A percentile compares a stretch with the other conserved stretches of the same genome.
These are phyloP conservation scores for Arthroderma sp. DNA, from an alignment of 2,329 filamentous ascomycete genomes.

Conservation along the genomic window DNA sequence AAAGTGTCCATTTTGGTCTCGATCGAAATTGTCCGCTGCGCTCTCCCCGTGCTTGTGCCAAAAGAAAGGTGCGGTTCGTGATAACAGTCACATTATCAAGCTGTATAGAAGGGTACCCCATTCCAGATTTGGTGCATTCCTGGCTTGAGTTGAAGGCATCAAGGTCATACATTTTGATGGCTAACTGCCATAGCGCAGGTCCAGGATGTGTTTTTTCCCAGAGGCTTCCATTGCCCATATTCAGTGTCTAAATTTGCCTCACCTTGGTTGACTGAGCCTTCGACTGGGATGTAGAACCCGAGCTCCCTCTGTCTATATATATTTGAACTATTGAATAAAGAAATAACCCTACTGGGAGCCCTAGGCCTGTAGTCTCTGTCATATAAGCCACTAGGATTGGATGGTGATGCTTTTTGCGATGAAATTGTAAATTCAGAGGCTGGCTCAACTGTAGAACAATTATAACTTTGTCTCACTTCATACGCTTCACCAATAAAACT, in stretches of 20 bases:
- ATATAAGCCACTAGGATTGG: too few species aligned
- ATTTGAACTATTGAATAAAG: background rate
- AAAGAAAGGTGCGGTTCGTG: conserved; percentile 5
- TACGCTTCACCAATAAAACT: conserved; percentile 6
- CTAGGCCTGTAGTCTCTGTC: too few species aligned
- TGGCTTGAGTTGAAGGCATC: background rate
- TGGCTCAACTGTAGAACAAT: conserved; percentile 5
- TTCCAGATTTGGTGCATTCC: background rate
- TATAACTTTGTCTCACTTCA: conserved; percentile 8
- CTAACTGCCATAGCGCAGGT: background rate
- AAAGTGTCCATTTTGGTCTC: too few species aligned
- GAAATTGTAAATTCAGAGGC: conserved; percentile 8
- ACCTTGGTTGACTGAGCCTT: background rate
- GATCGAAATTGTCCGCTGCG: background rate
- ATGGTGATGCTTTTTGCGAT: background rate
- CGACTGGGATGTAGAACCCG: background rate
- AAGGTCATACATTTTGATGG: background rate
- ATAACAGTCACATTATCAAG: background rate
- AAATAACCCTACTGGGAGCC: too few species aligned
- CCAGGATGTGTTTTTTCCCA: background rate
- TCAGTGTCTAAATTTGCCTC: too few species aligned
- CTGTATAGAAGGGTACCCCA: conserved; percentile 1
- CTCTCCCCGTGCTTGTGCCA: background rate
- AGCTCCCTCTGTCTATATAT: background rate
- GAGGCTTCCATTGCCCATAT: background rate